A percentile compares a stretch with the other conserved stretches of the same genome.
These are phyloP conservation scores for Vigna hirtella DNA, from an alignment of 306 rosid genomes.

Conservation along the genomic window DNA sequence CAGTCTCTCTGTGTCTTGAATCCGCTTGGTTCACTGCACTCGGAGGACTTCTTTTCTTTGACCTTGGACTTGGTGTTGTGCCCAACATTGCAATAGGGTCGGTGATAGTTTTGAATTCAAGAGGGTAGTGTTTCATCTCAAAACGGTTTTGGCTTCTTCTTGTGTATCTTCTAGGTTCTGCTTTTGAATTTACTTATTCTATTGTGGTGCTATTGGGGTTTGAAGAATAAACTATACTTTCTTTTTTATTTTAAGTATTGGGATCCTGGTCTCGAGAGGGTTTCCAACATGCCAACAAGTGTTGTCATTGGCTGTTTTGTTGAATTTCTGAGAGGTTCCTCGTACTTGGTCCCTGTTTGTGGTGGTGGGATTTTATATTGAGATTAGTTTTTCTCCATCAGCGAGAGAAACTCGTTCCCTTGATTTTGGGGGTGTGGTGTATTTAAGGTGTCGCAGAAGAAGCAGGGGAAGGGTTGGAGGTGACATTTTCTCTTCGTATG, in stretches of 20 bases:
- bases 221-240: constrained; percentile 43
- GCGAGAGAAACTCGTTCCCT: constrained; percentile 59
- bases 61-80: constrained; percentile 46
- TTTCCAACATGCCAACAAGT: constrained; percentile 50
- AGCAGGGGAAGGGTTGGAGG: constrained; percentile 39
- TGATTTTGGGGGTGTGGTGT: constrained; percentile 45
- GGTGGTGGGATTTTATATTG: constrained; percentile 40
- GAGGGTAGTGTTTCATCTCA: constrained; percentile 49
- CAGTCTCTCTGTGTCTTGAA: constrained; percentile 56
- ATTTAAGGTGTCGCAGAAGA: constrained; percentile 40
- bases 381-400: constrained; percentile 43
- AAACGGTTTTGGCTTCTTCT: constrained; percentile 39
- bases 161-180: not conserved
- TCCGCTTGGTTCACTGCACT: constrained; percentile 64
- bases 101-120: constrained; percentile 61
- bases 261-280: constrained; percentile 45
- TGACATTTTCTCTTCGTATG: constrained; percentile 57
- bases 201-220: constrained; percentile 25
- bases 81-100: constrained; percentile 67
- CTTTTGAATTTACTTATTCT: constrained; percentile 44
- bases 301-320: constrained; percentile 55
- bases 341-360: constrained; percentile 51
- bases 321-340: constrained; percentile 55
- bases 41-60: constrained; percentile 28
- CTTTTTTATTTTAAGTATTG: constrained; percentile 41